These are phyloP conservation scores for Xylaria acuta DNA, from an alignment of 495 filamentous ascomycete genomes.

Conservation along the genomic window DNA sequence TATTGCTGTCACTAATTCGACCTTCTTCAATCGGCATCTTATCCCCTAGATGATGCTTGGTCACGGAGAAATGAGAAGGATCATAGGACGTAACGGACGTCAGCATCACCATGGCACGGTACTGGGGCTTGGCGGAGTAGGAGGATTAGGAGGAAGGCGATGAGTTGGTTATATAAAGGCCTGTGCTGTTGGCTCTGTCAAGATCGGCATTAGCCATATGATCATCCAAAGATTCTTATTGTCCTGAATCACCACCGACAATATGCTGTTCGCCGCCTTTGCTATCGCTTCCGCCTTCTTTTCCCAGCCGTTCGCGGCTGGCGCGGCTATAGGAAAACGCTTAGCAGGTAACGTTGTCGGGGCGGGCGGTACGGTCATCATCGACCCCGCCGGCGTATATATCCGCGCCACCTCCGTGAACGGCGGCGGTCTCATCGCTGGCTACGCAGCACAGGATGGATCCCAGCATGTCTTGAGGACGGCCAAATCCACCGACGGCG, in stretches of 20 bases:
- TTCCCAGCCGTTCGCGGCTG: constrained; percentile 15
- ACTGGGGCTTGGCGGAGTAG: neutral
- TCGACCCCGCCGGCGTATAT: constrained; percentile 53
- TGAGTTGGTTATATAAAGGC: constrained; percentile 9
- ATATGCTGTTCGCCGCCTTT: constrained; percentile 23
- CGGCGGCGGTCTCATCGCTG: constrained; percentile 51
- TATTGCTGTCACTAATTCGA: neutral
- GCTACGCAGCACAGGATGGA: constrained; percentile 46
- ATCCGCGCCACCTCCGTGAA: constrained; percentile 50
- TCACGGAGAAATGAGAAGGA: neutral
- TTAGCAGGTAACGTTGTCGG: constrained; percentile 30
- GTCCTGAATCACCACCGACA: constrained; percentile 7
- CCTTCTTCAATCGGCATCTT: constrained; percentile 20
- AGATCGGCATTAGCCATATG: neutral
- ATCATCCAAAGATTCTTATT: neutral
- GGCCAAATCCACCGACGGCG: constrained; percentile 48
- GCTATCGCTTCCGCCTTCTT: constrained; percentile 18
- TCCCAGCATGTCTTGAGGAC: constrained; percentile 46
- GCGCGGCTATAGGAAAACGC: constrained; percentile 21
- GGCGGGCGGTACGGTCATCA: constrained; percentile 34
- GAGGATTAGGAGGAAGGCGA: neutral
- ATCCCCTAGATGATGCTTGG: constrained; percentile 9
- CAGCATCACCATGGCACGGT: constrained; percentile 12
- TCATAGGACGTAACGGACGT: constrained; percentile 13
- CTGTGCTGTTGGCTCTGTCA: neutral